Evolutionary conservation across 768 basidiomycete genomes (phyloP).

Genomic region (Hericium erinaceus): DNA sequence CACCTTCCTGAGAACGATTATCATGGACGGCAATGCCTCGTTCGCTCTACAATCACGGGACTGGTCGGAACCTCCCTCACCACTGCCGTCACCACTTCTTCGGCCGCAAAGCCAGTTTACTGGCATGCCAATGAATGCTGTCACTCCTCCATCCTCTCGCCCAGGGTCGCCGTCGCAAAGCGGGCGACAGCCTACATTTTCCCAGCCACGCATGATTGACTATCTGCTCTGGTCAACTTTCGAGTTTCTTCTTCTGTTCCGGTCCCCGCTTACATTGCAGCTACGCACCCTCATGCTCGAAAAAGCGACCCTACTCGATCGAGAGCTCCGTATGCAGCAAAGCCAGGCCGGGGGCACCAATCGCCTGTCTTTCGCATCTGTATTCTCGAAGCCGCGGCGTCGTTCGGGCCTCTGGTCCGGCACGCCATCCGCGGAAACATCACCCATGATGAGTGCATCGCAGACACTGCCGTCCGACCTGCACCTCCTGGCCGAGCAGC

Average conservation of each 20-base stretch:
- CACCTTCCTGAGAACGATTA: slow-evolving; percentile 36
- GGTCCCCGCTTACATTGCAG: slow-evolving; percentile 55
- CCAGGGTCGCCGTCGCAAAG: slow-evolving; percentile 16
- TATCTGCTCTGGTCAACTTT: slow-evolving; percentile 67
- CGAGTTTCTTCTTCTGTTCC: slow-evolving; percentile 53
- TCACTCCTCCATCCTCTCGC: slow-evolving; percentile 20
- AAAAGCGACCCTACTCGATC: slow-evolving; percentile 46
- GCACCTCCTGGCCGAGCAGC: slow-evolving; percentile 13
- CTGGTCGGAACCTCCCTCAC: slow-evolving; percentile 41
- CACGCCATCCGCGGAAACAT: slow-evolving; percentile 37
- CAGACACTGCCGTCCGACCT: slow-evolving; percentile 9
- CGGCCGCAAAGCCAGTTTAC: slow-evolving; percentile 6
- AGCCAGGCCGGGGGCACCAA: slow-evolving; percentile 21
- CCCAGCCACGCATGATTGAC: slow-evolving; percentile 51
- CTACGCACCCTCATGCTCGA: slow-evolving; percentile 59
- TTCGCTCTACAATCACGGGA: slow-evolving; percentile 42
- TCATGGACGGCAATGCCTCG: slow-evolving; percentile 52
- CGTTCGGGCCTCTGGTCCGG: slow-evolving; percentile 23
- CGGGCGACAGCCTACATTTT: slow-evolving; percentile 10
- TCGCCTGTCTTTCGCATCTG: slow-evolving; percentile 32
- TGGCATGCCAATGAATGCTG: neutral
- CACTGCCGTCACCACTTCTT: slow-evolving; percentile 35
- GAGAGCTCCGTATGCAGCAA: slow-evolving; percentile 33
- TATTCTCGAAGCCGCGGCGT: slow-evolving; percentile 50
- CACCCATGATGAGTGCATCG: slow-evolving; percentile 25